Evolutionary conservation across 345 rosid genomes (phyloP), one percentile per base, ranked within the genome.

Genomic region (Brassica juncea): DNA sequence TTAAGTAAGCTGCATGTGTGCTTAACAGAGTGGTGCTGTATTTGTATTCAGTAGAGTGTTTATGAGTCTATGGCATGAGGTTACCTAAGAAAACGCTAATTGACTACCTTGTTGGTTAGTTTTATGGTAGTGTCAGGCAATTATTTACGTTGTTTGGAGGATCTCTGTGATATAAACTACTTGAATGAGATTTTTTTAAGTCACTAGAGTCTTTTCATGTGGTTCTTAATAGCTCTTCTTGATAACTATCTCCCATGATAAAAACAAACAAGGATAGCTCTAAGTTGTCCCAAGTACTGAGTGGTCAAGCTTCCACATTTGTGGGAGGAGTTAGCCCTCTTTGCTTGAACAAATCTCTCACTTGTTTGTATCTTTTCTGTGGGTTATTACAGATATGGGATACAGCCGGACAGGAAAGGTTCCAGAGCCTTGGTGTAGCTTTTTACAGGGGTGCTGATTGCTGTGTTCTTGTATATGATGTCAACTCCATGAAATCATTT

Each of bases 381-480:
- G 71, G 12, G n/a, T 63, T 35, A 35, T 77, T 66, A 35, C 83
- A 93, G 99, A 93, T 93, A 67, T 95, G 99, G 99, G 99, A 95
- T 85, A 95, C 91, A 42, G 94, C 97, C 73, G 93, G 97, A 30
- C 97, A 92, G 78, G 97, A 91, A 77, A 88, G 97, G 82, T 95
- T 95, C 81, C 98, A 95, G 80, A 95, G 98, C 80, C 89, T 95
- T 66, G 99, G 99, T 44, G 96, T 91, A 75, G 97, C 97, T 62
- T 91, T 90, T 83, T 91, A 91, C 69, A 88, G 94, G 0, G 93
- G 94, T 59, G 94, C 93, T 54, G 94, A 91, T 78, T 89, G 94
- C 75, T 90, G 94, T 81, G 94, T 91, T 57, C 97, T 94, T 81
- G 99, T 94, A 5, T 89, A 92, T 81, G 99, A 94, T 82, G 99